Evolutionary conservation across 2,329 filamentous ascomycete species (phyloP).

Genomic region (Aspergillus ochraceoroseus): DNA sequence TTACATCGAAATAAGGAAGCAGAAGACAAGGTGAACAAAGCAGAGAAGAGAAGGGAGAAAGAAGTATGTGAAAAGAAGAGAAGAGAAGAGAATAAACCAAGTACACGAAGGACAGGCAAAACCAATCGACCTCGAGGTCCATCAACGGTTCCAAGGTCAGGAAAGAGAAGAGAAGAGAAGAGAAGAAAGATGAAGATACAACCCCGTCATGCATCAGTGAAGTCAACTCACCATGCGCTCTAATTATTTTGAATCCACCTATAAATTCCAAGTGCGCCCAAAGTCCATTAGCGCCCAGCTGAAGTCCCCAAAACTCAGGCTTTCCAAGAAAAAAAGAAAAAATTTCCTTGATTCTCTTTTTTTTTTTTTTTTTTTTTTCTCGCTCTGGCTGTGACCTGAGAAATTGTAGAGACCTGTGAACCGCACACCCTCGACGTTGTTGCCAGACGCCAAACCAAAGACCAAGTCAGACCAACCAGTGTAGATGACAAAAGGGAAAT

Average conservation of each 20-base stretch:
- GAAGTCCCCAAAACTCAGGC: slow-evolving; percentile 12
- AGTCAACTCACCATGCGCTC: slow-evolving; percentile 23
- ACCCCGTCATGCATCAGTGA: slow-evolving; percentile 27
- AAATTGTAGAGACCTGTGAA: slow-evolving; percentile 10
- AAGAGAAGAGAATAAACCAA: slow-evolving; percentile 43
- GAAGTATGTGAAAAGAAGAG: slow-evolving; percentile 19
- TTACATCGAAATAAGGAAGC: slow-evolving; percentile 33
- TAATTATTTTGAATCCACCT: slow-evolving; percentile 21
- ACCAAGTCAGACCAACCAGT: slow-evolving; percentile 26
- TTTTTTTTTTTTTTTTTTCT: slow-evolving; percentile 6
- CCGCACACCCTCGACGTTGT: slow-evolving; percentile 23
- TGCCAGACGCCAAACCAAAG: slow-evolving; percentile 34
- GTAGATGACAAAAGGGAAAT: slow-evolving; percentile 25
- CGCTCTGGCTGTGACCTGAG: slow-evolving; percentile 6
- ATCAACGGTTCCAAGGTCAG: slow-evolving; percentile 4
- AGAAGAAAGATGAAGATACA: slow-evolving; percentile 19
- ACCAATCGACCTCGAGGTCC: slow-evolving; percentile 1
- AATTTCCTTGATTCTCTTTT: slow-evolving; percentile 12
- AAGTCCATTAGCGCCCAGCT: slow-evolving; percentile 17
- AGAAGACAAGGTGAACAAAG: slow-evolving; percentile 23
- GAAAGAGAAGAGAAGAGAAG: slow-evolving; percentile 6
- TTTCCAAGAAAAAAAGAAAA: slow-evolving; percentile 11
- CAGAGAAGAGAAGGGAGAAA: slow-evolving; percentile 27
- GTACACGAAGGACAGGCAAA: slow-evolving; percentile 14
- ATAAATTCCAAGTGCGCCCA: slow-evolving; percentile 16